Percentiles rank a stretch among this genome's conserved stretches.
These are phyloP conservation scores for Boletus insuetus DNA, from an alignment of 768 basidiomycete genomes.

Conservation along the genomic window DNA sequence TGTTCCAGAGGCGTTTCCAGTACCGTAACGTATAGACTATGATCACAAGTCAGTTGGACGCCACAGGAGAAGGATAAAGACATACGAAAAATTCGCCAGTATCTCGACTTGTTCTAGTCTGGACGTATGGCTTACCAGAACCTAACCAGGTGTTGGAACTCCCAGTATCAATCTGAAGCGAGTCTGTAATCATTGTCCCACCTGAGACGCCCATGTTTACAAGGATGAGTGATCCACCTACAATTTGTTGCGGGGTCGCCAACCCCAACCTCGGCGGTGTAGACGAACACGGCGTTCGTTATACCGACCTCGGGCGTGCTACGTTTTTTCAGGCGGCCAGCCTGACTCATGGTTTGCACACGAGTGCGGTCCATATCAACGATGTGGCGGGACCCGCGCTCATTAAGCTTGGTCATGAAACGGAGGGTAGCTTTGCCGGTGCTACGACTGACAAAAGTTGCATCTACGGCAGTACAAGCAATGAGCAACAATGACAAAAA, in stretches of 20 bases:
- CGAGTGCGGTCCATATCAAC: no score
- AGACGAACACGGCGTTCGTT: background rate
- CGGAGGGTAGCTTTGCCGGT: no score
- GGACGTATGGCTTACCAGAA: background rate
- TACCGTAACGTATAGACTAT: background rate
- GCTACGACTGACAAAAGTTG: no score
- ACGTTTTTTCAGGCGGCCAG: background rate
- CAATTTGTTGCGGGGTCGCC: background rate
- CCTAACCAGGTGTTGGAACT: background rate
- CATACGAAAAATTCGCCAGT: background rate
- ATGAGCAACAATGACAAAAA: no score
- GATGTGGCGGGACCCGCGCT: no score
- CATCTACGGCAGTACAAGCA: no score
- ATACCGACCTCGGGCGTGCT: background rate
- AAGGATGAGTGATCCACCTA: background rate
- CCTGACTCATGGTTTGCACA: background rate
- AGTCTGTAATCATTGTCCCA: background rate
- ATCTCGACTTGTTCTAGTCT: background rate
- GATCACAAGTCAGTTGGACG: background rate
- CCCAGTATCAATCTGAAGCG: no score
- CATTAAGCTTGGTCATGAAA: no score
- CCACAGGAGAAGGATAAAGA: background rate
- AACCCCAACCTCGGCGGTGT: background rate
- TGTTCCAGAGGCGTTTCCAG: background rate
- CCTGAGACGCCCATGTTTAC: background rate